A percentile compares a stretch with the other conserved stretches of the same genome.
Evolutionary conservation across 441 rosid species (phyloP).

Genomic region (Dalechampia spathulata): DNA sequence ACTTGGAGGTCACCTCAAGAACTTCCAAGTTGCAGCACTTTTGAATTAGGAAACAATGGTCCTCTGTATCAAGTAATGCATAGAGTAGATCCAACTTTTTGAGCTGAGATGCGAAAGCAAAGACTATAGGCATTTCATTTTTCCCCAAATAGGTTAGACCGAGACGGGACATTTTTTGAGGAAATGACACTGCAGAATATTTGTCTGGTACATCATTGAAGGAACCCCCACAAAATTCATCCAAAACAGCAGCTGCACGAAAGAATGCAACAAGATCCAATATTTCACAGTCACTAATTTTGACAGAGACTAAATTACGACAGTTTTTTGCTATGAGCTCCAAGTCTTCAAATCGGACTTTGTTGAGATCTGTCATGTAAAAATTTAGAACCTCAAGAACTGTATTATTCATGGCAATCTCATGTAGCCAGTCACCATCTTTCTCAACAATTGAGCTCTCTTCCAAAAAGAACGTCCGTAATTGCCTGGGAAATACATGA

Average conservation of each 20-base stretch:
- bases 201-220: conserved; percentile 48
- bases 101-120: conserved; percentile 63
- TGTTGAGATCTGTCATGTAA: conserved; percentile 62
- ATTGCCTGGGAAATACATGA: conserved; percentile 51
- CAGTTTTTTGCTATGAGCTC: conserved; percentile 74
- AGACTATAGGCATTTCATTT: conserved; percentile 66
- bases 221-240: conserved; percentile 86
- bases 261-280: conserved; percentile 65
- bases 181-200: conserved; percentile 44
- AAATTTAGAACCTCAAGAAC: conserved; percentile 79
- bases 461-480: conserved; percentile 73
- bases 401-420: conserved; percentile 61
- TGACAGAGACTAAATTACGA: conserved; percentile 53
- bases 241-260: conserved; percentile 50
- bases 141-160: conserved; percentile 73
- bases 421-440: conserved; percentile 84
- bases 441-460: conserved; percentile 60
- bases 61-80: conserved; percentile 76
- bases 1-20: no score
- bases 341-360: conserved; percentile 52
- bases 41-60: conserved; percentile 69
- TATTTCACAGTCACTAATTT: conserved; percentile 65
- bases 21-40: conserved; percentile 82
- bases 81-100: conserved; percentile 80
- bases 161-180: conserved; percentile 50